These are phyloP conservation scores for Trifolium subterraneum DNA, from an alignment of 306 rosid genomes.

Conservation along the genomic window DNA sequence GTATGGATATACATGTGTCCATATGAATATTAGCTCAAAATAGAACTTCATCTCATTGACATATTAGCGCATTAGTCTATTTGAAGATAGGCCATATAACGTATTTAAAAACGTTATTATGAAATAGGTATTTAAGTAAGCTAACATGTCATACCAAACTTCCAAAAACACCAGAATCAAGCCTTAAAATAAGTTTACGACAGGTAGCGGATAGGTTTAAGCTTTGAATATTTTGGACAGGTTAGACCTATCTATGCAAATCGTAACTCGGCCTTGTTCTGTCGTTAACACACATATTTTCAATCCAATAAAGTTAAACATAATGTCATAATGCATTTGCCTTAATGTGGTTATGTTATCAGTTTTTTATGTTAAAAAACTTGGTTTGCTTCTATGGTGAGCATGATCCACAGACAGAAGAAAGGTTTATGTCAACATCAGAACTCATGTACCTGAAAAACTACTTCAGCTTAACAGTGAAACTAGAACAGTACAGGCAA, in stretches of 20 bases:
- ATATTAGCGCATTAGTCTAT: background rate
- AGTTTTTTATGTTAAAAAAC: slow-evolving; percentile 28
- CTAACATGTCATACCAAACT: background rate
- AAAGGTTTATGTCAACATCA: slow-evolving; percentile 60
- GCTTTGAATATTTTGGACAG: too few relatives aligned
- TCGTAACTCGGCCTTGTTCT: too few relatives aligned
- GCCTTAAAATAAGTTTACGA: background rate
- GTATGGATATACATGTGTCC: slow-evolving; percentile 7
- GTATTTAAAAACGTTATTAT: too few relatives aligned
- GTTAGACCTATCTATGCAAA: too few relatives aligned
- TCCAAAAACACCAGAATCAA: background rate
- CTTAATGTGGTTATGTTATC: background rate
- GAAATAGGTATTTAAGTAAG: background rate
- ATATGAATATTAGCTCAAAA: background rate
- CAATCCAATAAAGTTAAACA: slow-evolving; percentile 2
- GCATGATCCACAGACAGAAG: slow-evolving; percentile 73
- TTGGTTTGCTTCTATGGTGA: slow-evolving; percentile 37
- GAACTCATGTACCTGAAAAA: slow-evolving; percentile 70
- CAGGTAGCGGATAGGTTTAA: too few relatives aligned
- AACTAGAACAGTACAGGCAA: slow-evolving; percentile 83
- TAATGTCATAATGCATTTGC: background rate
- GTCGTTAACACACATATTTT: background rate
- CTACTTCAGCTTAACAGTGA: slow-evolving; percentile 67
- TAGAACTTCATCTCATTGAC: background rate
- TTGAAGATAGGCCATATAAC: too few relatives aligned